These are phyloP conservation scores for Vigna radiata DNA, from an alignment of 306 rosid genomes.

Conservation along the genomic window DNA sequence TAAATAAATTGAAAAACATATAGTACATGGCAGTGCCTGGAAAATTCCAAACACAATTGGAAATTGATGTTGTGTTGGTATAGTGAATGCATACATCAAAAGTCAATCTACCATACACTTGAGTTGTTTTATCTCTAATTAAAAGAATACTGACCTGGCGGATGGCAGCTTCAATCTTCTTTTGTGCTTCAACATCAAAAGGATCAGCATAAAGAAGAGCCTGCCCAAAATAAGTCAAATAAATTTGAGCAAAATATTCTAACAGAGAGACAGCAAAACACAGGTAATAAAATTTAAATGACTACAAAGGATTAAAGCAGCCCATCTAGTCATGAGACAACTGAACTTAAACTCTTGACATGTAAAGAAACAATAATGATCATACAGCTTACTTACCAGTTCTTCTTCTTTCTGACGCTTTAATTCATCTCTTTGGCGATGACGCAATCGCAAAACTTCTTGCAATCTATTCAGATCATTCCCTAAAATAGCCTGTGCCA, in stretches of 20 bases:
- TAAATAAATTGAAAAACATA: neutral
- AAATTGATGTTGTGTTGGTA: neutral
- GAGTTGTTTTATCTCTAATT: neutral
- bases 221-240: constrained; percentile 48
- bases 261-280: constrained; percentile 1
- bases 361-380: constrained; percentile 32
- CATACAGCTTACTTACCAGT: constrained; percentile 62
- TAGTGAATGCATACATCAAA: neutral
- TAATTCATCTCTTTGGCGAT: constrained; percentile 62
- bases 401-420: constrained; percentile 84
- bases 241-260: constrained; percentile 27
- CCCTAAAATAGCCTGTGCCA: constrained; percentile 88
- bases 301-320: constrained; percentile 18
- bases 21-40: neutral
- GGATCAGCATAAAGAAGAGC: constrained; percentile 97
- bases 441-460: constrained; percentile 69
- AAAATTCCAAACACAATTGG: neutral
- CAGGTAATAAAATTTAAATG: constrained; percentile 6
- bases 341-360: constrained; percentile 9
- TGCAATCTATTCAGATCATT: constrained; percentile 79
- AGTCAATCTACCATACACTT: neutral
- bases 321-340: constrained; percentile 36
- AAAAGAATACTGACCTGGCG: constrained; percentile 68
- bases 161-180: constrained; percentile 96
- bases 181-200: constrained; percentile 96